A percentile compares a stretch with the other conserved stretches of the same genome.
These are phyloP conservation scores for Sedum album DNA, from an alignment of 164 flowering plant genomes.

Conservation along the genomic window DNA sequence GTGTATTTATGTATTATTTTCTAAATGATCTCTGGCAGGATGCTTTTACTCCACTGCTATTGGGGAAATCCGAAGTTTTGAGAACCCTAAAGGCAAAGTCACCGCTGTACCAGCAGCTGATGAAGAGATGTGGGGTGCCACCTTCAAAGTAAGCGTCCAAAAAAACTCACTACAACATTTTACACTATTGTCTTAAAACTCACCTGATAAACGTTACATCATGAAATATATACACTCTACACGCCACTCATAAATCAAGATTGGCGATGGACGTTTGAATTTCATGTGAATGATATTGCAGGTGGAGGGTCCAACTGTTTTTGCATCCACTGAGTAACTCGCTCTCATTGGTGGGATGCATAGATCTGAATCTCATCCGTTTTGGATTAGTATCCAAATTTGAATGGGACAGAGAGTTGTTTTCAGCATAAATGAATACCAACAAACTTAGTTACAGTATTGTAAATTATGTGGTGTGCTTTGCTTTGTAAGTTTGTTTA, in stretches of 20 bases:
- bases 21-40: conserved; percentile 26
- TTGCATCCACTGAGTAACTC: conserved; percentile 51
- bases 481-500: background rate
- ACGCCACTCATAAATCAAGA: background rate
- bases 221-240: background rate
- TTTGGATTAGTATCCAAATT: background rate
- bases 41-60: conserved; percentile 74
- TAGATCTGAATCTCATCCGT: background rate
- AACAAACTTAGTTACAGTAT: background rate
- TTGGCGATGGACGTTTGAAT: background rate
- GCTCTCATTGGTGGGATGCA: background rate
- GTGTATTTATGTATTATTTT: background rate
- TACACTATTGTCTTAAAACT: background rate
- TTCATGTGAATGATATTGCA: conserved; percentile 24
- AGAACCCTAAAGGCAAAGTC: conserved; percentile 82
- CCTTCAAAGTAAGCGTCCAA: conserved; percentile 55
- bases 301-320: conserved; percentile 77
- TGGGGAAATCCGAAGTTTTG: conserved; percentile 74
- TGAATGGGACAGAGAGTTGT: background rate
- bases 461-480: background rate
- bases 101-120: conserved; percentile 82
- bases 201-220: no score
- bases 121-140: conserved; percentile 94
- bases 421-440: background rate
- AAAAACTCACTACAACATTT: background rate